A percentile compares a stretch with the other conserved stretches of the same genome.
Conservation (phyloP, 176 grass and related monocot genomes). For the Musa beccarii region DNA sequence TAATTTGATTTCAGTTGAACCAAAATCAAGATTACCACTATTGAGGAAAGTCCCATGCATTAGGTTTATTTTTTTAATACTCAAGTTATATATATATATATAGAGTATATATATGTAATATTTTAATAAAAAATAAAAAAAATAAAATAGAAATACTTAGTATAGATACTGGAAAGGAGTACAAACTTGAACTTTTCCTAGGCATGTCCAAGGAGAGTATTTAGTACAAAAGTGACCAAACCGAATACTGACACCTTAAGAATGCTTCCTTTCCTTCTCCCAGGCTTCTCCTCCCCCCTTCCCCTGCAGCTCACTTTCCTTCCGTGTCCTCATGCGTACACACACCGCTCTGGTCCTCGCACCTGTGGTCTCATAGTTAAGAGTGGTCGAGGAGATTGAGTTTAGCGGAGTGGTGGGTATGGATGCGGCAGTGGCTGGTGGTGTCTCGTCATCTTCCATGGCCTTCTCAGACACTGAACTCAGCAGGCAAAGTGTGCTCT, state of each 20-base stretch:
- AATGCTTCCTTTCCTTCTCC: background rate
- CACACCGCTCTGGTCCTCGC: background rate
- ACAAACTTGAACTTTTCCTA: no score
- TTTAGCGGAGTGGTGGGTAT: background rate
- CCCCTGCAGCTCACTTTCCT: background rate
- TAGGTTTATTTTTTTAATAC: no score
- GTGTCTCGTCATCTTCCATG: slow-evolving; percentile 3
- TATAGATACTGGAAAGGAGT: no score
- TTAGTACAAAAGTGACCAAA: background rate
- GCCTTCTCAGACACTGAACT: background rate
- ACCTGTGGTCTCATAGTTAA: background rate
- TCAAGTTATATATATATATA: no score
- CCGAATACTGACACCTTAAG: background rate
- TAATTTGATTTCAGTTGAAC: no score
- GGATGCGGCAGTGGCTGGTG: background rate
- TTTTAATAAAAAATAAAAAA: no score
- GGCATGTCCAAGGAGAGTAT: no score
- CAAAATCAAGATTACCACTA: no score
- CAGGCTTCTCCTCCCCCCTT: background rate
- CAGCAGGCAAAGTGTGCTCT: background rate
- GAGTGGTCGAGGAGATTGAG: background rate
- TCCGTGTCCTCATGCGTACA: background rate
- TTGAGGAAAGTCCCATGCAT: no score
- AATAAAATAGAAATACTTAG: no score
- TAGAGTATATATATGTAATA: no score